Evolutionary conservation across 2,329 filamentous ascomycete genomes (phyloP), one percentile per base, ranked within the genome.

Genomic region (Aureobasidium sp.): DNA sequence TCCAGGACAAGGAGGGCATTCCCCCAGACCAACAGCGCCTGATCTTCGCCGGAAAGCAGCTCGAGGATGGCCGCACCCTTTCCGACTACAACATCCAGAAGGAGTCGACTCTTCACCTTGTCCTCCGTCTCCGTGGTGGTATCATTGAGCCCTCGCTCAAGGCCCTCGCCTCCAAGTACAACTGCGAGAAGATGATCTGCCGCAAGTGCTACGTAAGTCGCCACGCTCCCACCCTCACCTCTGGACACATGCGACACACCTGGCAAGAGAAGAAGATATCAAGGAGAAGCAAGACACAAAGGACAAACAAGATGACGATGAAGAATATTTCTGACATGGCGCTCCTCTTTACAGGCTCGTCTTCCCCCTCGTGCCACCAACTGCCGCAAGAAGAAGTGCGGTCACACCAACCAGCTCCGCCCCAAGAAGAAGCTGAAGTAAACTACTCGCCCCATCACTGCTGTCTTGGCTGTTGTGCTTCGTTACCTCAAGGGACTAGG

Each of bases 381-480:
- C 90, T 99, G 94, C 90, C 87, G 92, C 76, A 97, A 97, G 91
- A 92, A 92, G 85, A 97, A 97, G 88, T 97, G 93, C 82, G 94
- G 94, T 69, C 94, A 97, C 89, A 96, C 89, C 84, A 97, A 97
- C 90, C 94, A 99, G 88, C 90, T 99, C 79, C 91, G 94, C 83
- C 94, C 94, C 81, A 99, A 99, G 93, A 99, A 99, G 92, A 99
- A 99, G 93, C 87, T 96, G 79, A 96, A 97, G 84, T 93, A 88
- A 79, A 82, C 79, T 78, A 75, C 77, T 82, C 72, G 75, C 69
- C 71, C 57, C 44, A 59, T 41, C 56, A 51, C 45, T 45, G 44
- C 57, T 41, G 36, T 49, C 55, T 44, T 57, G 55, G 55, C 41
- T 71, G 67, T 72, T 70, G 68, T 58, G 71, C 71, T 51, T 60